A percentile compares a stretch with the other conserved stretches of the same genome.
phyloP scores from a whole-genome alignment of 2,329 filamentous ascomycete genomes.

The Aspergillus neotritici region DNA sequence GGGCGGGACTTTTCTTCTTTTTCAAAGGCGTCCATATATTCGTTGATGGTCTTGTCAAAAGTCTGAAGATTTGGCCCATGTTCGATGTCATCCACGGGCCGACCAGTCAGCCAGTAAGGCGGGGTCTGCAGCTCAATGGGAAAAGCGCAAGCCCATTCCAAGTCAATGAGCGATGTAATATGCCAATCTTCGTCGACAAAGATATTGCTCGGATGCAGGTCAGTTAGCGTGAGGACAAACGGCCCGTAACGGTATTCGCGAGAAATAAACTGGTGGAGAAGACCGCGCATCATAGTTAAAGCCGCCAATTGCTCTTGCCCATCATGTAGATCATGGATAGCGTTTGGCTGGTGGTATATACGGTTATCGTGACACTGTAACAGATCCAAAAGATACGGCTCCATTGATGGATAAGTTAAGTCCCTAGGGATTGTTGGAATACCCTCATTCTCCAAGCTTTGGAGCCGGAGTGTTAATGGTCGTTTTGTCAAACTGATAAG shows the following conservation, averaged over 20 bases:
- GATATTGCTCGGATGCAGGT: conserved; percentile 39
- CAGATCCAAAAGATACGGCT: conserved; percentile 23
- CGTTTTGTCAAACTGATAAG: conserved; percentile 19
- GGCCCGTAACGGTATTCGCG: conserved; percentile 30
- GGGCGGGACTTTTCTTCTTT: conserved; percentile 12
- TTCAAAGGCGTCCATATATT: conserved; percentile 19
- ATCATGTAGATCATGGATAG: conserved; percentile 18
- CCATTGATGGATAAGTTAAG: conserved; percentile 20
- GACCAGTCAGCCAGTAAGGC: conserved; percentile 25
- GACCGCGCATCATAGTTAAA: conserved; percentile 26
- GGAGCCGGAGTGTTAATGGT: conserved; percentile 21
- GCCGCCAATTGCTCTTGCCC: conserved; percentile 25
- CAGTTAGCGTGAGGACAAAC: conserved; percentile 34
- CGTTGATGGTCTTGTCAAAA: background rate
- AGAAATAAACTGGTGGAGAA: conserved; percentile 20
- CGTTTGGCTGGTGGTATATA: conserved; percentile 25
- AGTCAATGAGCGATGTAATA: conserved; percentile 30
- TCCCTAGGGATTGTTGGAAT: conserved; percentile 22
- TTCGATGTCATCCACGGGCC: conserved; percentile 11
- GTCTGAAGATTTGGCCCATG: too few species aligned
- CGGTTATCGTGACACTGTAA: conserved; percentile 23
- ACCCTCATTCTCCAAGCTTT: conserved; percentile 21
- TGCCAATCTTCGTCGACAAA: conserved; percentile 32
- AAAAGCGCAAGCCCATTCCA: conserved; percentile 31
- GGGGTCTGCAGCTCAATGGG: conserved; percentile 24